phyloP scores from a whole-genome alignment of 805 yeast species.

The Kodamaea kaohsiungensis region DNA sequence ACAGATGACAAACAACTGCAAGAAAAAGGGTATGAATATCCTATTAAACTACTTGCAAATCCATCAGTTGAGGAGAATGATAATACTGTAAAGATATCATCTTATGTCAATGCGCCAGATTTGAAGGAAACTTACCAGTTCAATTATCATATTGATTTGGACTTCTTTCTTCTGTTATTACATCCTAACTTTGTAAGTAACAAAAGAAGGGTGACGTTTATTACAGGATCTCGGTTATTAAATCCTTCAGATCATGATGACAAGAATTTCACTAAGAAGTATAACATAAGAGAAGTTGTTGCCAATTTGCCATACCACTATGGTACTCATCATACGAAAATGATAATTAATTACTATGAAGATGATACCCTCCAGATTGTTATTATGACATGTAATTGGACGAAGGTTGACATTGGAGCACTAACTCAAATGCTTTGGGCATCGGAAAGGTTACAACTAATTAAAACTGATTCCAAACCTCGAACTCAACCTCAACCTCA shows the following conservation, averaged over 20 bases:
- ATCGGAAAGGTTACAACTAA: constrained; percentile 52
- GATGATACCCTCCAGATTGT: constrained; percentile 51
- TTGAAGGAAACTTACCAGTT: constrained; percentile 45
- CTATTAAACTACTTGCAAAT: constrained; percentile 26
- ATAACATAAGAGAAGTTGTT: constrained; percentile 31
- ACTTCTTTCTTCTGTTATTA: constrained; percentile 34
- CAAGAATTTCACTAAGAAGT: constrained; percentile 16
- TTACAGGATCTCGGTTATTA: constrained; percentile 28
- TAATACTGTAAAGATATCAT: constrained; percentile 28
- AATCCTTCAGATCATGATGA: constrained; percentile 12
- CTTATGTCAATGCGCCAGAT: constrained; percentile 33
- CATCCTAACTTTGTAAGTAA: constrained; percentile 23
- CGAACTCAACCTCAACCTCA: constrained; percentile 6
- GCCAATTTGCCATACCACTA: constrained; percentile 34
- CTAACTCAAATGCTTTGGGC: constrained; percentile 71
- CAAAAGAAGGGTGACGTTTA: constrained; percentile 26
- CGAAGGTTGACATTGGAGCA: constrained; percentile 51
- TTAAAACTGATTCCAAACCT: too few relatives aligned
- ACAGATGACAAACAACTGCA: background rate
- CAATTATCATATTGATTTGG: constrained; percentile 49
- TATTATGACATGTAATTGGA: constrained; percentile 61
- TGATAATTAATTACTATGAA: constrained; percentile 58
- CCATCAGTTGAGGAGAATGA: constrained; percentile 22
- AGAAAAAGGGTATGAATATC: constrained; percentile 14
- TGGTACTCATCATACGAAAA: constrained; percentile 65